phyloP scores from a whole-genome alignment of 371 early-diverging fungal species.

The Smittium culicis region DNA sequence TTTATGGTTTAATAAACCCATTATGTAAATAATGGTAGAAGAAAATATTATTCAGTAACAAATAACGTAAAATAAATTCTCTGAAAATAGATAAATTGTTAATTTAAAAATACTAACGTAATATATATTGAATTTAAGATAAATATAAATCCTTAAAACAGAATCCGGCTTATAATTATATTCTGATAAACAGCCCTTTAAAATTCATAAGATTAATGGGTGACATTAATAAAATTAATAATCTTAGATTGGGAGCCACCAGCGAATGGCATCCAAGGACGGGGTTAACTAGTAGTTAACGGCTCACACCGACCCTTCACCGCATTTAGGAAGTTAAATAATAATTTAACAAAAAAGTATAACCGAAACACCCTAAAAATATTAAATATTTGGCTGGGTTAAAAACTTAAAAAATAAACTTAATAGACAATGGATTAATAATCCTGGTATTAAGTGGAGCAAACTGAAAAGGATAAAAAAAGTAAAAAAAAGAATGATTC shows the following conservation, averaged over 20 bases:
- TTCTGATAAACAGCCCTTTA: constrained; percentile 3
- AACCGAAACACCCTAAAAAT: neutral
- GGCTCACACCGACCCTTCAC: too few relatives aligned
- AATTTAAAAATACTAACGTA: constrained; percentile 8
- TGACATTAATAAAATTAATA: too few relatives aligned
- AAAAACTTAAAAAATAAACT: neutral
- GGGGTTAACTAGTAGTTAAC: too few relatives aligned
- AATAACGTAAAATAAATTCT: constrained; percentile 1
- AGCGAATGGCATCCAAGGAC: too few relatives aligned
- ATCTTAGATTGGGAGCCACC: too few relatives aligned
- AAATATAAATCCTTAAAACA: neutral
- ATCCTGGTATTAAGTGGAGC: neutral
- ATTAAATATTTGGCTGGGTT: neutral
- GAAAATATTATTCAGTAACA: constrained; percentile 5
- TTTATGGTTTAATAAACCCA: neutral
- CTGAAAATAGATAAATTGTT: constrained; percentile 5
- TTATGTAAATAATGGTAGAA: neutral
- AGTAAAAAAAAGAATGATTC: constrained; percentile 17
- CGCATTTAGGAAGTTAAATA: too few relatives aligned
- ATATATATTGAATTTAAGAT: constrained; percentile 9
- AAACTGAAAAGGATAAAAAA: constrained; percentile 3
- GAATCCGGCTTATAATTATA: constrained; percentile 1
- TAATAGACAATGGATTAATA: neutral
- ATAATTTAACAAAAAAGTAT: neutral
- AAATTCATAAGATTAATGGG: neutral